Percentiles rank a stretch among this genome's conserved stretches.
Conservation (phyloP, 2,329 filamentous ascomycete species). For the Neonectria hederae region DNA sequence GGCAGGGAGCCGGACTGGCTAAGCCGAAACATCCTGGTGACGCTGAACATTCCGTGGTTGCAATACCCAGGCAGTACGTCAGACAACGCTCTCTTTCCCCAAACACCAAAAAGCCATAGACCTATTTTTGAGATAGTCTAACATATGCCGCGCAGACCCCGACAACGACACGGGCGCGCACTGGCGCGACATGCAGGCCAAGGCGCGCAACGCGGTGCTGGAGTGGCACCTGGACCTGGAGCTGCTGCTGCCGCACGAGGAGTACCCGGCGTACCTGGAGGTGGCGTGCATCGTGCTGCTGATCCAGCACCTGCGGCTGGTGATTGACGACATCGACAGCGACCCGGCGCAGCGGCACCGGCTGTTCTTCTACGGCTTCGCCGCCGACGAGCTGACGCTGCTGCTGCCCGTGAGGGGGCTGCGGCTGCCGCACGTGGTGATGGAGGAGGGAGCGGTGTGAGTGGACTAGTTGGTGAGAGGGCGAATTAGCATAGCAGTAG, state of each 20-base stretch:
- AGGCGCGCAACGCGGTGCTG: not conserved
- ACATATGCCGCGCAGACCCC: not conserved
- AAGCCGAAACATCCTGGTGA: not conserved
- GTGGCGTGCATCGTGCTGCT: not conserved
- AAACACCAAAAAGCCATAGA: too few relatives aligned
- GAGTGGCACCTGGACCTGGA: not conserved
- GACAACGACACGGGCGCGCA: not conserved
- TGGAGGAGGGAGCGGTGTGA: too few relatives aligned
- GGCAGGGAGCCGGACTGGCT: not conserved
- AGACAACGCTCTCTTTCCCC: too few relatives aligned
- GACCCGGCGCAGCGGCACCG: not conserved
- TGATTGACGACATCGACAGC: not conserved
- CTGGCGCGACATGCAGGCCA: not conserved
- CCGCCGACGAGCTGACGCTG: not conserved
- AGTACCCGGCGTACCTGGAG: not conserved
- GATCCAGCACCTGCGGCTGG: not conserved
- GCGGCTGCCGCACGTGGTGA: not conserved
- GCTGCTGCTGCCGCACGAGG: not conserved
- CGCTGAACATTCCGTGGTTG: not conserved
- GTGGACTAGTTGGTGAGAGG: too few relatives aligned
- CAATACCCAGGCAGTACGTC: not conserved
- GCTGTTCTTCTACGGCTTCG: not conserved
- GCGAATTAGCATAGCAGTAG: too few relatives aligned
- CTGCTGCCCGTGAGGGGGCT: not conserved
- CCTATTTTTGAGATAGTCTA: too few relatives aligned